Percentiles rank a stretch among this genome's conserved stretches.
Evolutionary conservation across 139 green algal species (phyloP).

Genomic region (Haematococcus sp.): DNA sequence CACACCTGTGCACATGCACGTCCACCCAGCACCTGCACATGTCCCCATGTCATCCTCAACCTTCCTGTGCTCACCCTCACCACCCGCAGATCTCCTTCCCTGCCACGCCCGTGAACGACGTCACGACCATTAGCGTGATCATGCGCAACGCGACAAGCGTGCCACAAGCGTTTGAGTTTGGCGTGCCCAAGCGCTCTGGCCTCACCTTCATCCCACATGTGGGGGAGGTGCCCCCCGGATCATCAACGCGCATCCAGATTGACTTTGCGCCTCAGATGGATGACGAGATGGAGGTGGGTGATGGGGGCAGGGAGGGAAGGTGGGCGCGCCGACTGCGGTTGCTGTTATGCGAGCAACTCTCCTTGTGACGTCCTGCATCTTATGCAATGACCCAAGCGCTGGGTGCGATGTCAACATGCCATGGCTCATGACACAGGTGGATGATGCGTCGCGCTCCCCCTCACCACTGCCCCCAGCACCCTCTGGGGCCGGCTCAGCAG

Average conservation of each 20-base stretch:
- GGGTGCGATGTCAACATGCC: no score
- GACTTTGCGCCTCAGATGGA: slow-evolving; percentile 34
- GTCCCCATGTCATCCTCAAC: not conserved
- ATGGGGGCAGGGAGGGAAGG: no score
- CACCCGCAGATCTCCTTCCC: slow-evolving; percentile 34
- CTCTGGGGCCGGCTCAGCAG: not conserved
- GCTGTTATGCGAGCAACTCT: no score
- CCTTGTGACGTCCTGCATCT: no score
- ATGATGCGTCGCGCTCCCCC: no score
- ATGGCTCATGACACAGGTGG: no score
- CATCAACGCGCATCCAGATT: slow-evolving; percentile 26
- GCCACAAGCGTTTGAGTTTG: slow-evolving; percentile 59
- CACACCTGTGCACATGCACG: no score
- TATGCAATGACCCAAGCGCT: no score
- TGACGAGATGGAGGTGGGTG: slow-evolving; percentile 7
- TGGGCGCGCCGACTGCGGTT: no score
- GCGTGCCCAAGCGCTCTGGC: slow-evolving; percentile 34
- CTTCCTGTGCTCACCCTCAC: no score
- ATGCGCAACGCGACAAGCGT: slow-evolving; percentile 45
- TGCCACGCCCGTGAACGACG: slow-evolving; percentile 54
- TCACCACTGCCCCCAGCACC: not conserved
- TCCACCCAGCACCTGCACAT: not conserved
- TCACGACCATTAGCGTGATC: slow-evolving; percentile 33
- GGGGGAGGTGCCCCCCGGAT: slow-evolving; percentile 23
- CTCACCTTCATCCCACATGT: slow-evolving; percentile 52